Evolutionary conservation across 2,329 filamentous ascomycete species (phyloP).

Genomic region (Delphinella strobiligena): DNA sequence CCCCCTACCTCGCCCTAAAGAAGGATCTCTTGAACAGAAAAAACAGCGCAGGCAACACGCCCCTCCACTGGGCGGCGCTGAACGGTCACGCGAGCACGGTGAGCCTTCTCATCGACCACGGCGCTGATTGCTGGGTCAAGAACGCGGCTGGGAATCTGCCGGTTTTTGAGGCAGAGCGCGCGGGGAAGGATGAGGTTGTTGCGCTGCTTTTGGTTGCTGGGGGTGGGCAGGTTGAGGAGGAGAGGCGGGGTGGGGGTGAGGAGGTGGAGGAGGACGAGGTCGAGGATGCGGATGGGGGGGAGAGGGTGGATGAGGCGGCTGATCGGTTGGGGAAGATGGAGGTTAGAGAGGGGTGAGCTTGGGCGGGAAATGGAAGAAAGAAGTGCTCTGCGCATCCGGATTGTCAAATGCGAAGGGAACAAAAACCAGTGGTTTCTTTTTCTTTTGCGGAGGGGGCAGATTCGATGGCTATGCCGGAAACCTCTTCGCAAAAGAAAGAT

Average conservation of each 20-base stretch:
- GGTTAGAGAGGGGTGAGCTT: no score
- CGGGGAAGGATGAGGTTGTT: slow-evolving; percentile 37
- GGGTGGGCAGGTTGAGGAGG: slow-evolving; percentile 26
- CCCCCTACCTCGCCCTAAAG: slow-evolving; percentile 9
- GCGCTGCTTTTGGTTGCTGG: slow-evolving; percentile 36
- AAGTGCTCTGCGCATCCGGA: no score
- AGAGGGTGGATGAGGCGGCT: slow-evolving; percentile 7
- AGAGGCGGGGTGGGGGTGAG: slow-evolving; percentile 11
- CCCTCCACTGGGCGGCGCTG: slow-evolving; percentile 85
- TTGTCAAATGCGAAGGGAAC: no score
- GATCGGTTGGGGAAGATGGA: background rate
- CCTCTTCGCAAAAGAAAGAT: no score
- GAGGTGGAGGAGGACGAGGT: slow-evolving; percentile 12
- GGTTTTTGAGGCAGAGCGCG: slow-evolving; percentile 38
- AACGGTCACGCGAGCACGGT: slow-evolving; percentile 77
- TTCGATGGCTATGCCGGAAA: no score
- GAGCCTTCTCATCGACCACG: slow-evolving; percentile 61
- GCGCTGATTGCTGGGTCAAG: slow-evolving; percentile 64
- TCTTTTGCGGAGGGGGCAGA: no score
- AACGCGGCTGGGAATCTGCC: slow-evolving; percentile 71
- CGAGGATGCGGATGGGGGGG: slow-evolving; percentile 8
- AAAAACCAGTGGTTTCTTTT: no score
- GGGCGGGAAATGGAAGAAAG: background rate
- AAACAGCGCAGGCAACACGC: slow-evolving; percentile 80
- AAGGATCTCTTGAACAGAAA: slow-evolving; percentile 48